Conservation (phyloP, 495 filamentous ascomycete species). For the Hyaloscypha hepaticicola region DNA sequence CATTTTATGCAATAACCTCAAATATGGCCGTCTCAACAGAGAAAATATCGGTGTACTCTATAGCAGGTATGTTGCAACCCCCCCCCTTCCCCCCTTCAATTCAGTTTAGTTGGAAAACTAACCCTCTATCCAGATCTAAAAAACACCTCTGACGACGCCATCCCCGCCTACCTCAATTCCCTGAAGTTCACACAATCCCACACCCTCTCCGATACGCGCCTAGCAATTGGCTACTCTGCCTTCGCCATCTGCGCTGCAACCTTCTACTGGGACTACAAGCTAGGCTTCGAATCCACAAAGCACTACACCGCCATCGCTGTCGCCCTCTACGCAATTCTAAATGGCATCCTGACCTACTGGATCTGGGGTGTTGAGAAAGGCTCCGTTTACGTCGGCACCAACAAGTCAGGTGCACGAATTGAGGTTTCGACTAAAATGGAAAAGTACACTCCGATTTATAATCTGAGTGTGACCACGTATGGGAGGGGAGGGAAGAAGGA, state of each 20-base stretch:
- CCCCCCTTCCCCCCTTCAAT: not conserved
- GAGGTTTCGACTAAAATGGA: slow-evolving; percentile 63
- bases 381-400: slow-evolving; percentile 70
- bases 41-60: slow-evolving; percentile 66
- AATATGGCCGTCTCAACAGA: slow-evolving; percentile 48
- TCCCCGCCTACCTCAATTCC: slow-evolving; percentile 85
- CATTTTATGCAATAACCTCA: slow-evolving; percentile 14
- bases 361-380: slow-evolving; percentile 82
- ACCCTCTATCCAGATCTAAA: slow-evolving; percentile 70
- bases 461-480: slow-evolving; percentile 60
- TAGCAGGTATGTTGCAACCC: slow-evolving; percentile 50
- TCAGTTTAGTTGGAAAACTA: not conserved
- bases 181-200: slow-evolving; percentile 82
- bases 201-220: slow-evolving; percentile 75
- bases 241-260: slow-evolving; percentile 75
- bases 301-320: slow-evolving; percentile 74
- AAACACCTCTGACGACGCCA: slow-evolving; percentile 91
- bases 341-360: slow-evolving; percentile 80
- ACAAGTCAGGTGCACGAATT: slow-evolving; percentile 48
- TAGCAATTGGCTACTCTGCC: slow-evolving; percentile 78
- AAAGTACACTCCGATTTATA: slow-evolving; percentile 78
- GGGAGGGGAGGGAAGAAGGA: slow-evolving; percentile 18
- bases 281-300: slow-evolving; percentile 84
- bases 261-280: slow-evolving; percentile 87
- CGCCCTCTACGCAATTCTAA: slow-evolving; percentile 73